phyloP scores from a whole-genome alignment of 2,329 filamentous ascomycete species.

The Plectosphaerella cucumerina region DNA sequence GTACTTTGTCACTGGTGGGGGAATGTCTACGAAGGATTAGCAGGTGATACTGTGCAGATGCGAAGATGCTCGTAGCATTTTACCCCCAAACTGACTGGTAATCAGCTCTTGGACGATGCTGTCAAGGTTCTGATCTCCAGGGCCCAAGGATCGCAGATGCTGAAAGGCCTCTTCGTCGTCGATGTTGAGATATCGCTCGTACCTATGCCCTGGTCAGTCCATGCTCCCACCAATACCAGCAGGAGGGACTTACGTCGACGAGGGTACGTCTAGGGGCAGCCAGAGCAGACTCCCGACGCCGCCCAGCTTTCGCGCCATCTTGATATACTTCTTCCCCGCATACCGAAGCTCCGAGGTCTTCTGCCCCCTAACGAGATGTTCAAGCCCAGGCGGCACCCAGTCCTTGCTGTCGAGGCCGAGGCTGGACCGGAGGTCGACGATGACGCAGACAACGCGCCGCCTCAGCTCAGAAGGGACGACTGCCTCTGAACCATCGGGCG shows the following conservation, averaged over 20 bases:
- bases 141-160: constrained; percentile 13
- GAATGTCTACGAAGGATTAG: not conserved
- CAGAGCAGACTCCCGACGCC: constrained; percentile 22
- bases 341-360: constrained; percentile 20
- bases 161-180: constrained; percentile 22
- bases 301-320: constrained; percentile 21
- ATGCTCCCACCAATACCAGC: not conserved
- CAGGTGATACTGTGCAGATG: no score
- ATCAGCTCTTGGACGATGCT: constrained; percentile 19
- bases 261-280: constrained; percentile 22
- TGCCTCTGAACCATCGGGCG: constrained; percentile 2
- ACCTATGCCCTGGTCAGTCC: constrained; percentile 13
- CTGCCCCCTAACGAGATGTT: constrained; percentile 12
- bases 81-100: not conserved
- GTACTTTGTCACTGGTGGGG: constrained; percentile 8
- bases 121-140: not conserved
- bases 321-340: constrained; percentile 26
- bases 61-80: constrained; percentile 4
- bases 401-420: constrained; percentile 15
- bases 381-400: constrained; percentile 13
- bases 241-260: constrained; percentile 20
- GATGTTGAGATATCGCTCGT: constrained; percentile 26
- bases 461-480: constrained; percentile 16
- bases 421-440: constrained; percentile 21
- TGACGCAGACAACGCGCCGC: constrained; percentile 20